Evolutionary conservation across 352 stramenopile genomes (phyloP).

Genomic region (Peronospora farinosa): DNA sequence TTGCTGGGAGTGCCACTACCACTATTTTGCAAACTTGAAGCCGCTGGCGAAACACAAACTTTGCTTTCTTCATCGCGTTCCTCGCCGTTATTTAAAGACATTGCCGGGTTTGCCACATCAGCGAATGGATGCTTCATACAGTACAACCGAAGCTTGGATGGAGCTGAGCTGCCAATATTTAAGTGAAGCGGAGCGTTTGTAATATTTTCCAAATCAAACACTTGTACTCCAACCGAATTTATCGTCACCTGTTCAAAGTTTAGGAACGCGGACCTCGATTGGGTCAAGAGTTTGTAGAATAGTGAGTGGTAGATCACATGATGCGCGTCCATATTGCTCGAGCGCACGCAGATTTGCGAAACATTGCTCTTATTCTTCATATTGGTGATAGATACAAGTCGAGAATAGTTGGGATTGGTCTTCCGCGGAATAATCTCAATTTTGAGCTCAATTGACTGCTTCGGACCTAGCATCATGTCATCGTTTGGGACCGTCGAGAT

Average conservation of each 20-base stretch:
- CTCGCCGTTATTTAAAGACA: conserved; percentile 16
- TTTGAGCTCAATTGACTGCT: conserved; percentile 84
- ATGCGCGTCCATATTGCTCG: conserved; percentile 88
- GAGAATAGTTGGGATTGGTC: conserved; percentile 85
- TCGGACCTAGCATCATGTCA: conserved; percentile 78
- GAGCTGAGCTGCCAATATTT: conserved; percentile 72
- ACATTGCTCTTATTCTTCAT: conserved; percentile 85
- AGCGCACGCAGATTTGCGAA: conserved; percentile 80
- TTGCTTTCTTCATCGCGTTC: conserved; percentile 9
- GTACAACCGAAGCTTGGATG: conserved; percentile 65
- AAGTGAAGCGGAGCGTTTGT: conserved; percentile 75
- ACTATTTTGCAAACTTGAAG: conserved; percentile 27
- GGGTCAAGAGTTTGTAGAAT: conserved; percentile 86
- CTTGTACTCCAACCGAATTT: conserved; percentile 80
- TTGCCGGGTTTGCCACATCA: conserved; percentile 17
- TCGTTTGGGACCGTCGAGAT: conserved; percentile 87
- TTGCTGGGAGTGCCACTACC: conserved; percentile 21
- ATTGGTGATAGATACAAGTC: conserved; percentile 83
- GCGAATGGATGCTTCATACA: conserved; percentile 49
- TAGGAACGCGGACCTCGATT: conserved; percentile 76
- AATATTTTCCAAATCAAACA: conserved; percentile 87
- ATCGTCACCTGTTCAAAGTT: conserved; percentile 86
- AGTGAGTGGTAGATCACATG: conserved; percentile 89
- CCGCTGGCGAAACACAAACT: conserved; percentile 14
- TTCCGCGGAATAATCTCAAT: conserved; percentile 88